A percentile compares a stretch with the other conserved stretches of the same genome.
Conservation (phyloP, 768 basidiomycete species). For the Russula dissimulans region DNA sequence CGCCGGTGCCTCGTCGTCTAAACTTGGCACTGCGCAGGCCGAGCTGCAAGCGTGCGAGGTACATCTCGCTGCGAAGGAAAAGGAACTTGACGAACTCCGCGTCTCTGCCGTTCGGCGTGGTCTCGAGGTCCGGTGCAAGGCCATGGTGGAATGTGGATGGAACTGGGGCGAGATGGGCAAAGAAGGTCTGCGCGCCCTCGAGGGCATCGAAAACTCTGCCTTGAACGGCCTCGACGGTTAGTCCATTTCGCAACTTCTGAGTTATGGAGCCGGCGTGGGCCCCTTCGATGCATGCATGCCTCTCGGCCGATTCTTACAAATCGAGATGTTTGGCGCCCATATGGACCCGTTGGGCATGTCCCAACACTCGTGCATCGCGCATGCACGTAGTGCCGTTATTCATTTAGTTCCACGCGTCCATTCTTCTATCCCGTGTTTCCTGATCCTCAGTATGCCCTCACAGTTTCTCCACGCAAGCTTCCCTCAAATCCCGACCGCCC, state of each 20-base stretch:
- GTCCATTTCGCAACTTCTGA: slow-evolving; percentile 16
- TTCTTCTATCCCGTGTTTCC: not conserved
- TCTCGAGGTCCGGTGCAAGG: slow-evolving; percentile 50
- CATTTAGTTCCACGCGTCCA: not conserved
- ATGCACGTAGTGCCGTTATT: not conserved
- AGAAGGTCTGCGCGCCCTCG: slow-evolving; percentile 44
- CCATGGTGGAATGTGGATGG: slow-evolving; percentile 61
- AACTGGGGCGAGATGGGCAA: slow-evolving; percentile 60
- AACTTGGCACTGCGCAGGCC: slow-evolving; percentile 57
- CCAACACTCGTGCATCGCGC: not conserved
- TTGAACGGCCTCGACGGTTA: slow-evolving; percentile 25
- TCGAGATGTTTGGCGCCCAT: slow-evolving; percentile 3
- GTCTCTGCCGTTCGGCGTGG: slow-evolving; percentile 52
- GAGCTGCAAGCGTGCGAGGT: slow-evolving; percentile 79
- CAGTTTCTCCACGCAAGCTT: slow-evolving; percentile 10
- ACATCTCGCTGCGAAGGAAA: slow-evolving; percentile 62
- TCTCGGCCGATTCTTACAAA: not conserved
- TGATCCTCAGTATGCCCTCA: slow-evolving; percentile 13
- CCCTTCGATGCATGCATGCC: not conserved
- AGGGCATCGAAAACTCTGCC: slow-evolving; percentile 17
- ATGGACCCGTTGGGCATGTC: not conserved
- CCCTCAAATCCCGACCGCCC: slow-evolving; percentile 10
- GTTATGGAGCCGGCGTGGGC: not conserved
- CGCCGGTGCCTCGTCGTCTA: slow-evolving; percentile 23
- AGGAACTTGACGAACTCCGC: slow-evolving; percentile 45